Evolutionary conservation across 805 yeast species (phyloP), one percentile per base, ranked within the genome.

Genomic region (Nakazawaea wyomingensis): DNA sequence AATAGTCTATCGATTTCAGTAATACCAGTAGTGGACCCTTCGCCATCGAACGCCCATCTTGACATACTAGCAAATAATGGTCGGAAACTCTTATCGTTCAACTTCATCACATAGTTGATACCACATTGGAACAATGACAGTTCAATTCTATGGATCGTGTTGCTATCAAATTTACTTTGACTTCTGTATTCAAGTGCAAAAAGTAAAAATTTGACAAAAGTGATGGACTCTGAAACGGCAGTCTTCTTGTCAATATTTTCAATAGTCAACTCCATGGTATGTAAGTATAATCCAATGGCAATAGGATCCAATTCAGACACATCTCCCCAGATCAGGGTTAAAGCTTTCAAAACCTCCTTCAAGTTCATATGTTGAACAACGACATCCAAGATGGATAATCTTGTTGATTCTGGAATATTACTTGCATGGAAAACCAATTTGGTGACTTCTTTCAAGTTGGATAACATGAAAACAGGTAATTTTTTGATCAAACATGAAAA

Each of bases 1-100:
- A 75, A 62, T 44, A 82, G 66, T 55, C 95, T 73, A 43, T 81
- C 76, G 13, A 61, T 54, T 55, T 76, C 80, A 14, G 74, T 62
- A 31, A 75, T 72, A 21, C 56, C 56, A 5, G 61, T 51, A 4
- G 59, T 64, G 10, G 76, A 74, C 34, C 85, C 89, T 60, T 83
- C 95, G 45, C 89, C 95, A 49, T 81, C 85, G 53, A 86, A 76
- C 2, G 96, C 95, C 99, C 99, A 93, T 59, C 89, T 78, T 10
- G 85, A 89, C 53, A 88, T 69, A 20, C 82, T 70, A 5, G 90
- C 91, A 65, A 93, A 93, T 57, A 87, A 68, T 16, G 99, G 99
- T 57, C 97, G 78, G 73, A 93, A 93, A 18, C 82, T 77, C 66
- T 87, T 88, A 60, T 93, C 99, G 59, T 93, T 93, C 64, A 93